Percentiles rank a stretch among this genome's conserved stretches.
Conservation (phyloP, 2,329 filamentous ascomycete genomes). For the Hymenoscyphus albidus region DNA sequence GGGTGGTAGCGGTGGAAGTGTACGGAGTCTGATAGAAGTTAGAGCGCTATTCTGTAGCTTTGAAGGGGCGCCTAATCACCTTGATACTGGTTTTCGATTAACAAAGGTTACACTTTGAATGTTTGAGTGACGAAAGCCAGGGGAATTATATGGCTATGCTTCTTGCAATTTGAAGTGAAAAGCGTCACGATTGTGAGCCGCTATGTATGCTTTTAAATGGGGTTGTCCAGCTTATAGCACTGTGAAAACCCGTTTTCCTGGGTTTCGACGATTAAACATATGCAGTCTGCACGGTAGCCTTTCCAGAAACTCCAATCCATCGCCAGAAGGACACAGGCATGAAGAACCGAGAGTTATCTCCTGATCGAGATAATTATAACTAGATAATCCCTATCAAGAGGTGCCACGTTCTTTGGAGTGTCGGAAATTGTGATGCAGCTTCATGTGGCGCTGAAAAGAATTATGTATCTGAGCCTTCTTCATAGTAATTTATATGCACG, state of each 20-base stretch:
- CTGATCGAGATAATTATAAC: not conserved
- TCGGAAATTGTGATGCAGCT: not conserved
- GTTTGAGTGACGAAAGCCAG: not conserved
- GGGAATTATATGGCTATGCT: not conserved
- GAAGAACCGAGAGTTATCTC: not conserved
- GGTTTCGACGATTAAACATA: not conserved
- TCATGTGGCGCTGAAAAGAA: not conserved
- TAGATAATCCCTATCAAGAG: not conserved
- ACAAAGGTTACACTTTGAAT: not conserved
- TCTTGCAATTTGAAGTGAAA: not conserved
- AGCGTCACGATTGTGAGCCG: not conserved
- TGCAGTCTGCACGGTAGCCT: not conserved
- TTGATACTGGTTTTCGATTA: too few relatives aligned
- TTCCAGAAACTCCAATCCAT: not conserved
- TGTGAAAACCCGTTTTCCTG: not conserved
- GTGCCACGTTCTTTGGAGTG: not conserved
- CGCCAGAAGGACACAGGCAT: not conserved
- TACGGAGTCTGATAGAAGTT: not conserved
- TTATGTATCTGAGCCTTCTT: not conserved
- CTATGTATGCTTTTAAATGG: not conserved
- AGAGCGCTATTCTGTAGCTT: not conserved
- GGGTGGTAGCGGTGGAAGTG: not conserved
- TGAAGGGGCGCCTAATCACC: too few relatives aligned
- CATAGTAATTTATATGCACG: not conserved
- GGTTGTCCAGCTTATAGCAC: not conserved